These are phyloP conservation scores for Solanum dulcamara DNA, from an alignment of 257 asterid genomes.

Conservation along the genomic window DNA sequence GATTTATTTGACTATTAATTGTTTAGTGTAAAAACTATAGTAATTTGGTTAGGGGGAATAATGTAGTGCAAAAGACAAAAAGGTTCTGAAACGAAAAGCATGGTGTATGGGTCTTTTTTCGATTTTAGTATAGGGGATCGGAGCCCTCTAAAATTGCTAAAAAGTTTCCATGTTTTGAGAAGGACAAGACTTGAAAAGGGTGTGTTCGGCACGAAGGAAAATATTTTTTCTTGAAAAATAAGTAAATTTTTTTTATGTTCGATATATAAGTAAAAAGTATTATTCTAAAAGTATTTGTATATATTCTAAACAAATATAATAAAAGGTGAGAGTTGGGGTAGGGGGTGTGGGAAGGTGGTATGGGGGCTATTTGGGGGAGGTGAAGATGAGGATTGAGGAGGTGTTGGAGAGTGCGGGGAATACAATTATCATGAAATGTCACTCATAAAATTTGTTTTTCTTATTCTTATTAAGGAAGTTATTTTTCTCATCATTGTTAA, in stretches of 20 bases:
- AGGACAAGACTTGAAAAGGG: background rate
- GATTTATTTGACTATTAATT: background rate
- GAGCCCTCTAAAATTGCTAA: background rate
- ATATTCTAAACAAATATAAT: background rate
- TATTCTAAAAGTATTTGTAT: too few relatives aligned
- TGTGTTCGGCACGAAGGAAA: background rate
- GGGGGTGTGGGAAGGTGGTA: background rate
- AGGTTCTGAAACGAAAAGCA: background rate
- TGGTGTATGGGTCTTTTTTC: background rate
- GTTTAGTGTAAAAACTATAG: background rate
- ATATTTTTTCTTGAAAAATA: too few relatives aligned
- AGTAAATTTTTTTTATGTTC: background rate
- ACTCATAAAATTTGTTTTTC: background rate
- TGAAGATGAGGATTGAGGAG: background rate
- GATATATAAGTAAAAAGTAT: too few relatives aligned
- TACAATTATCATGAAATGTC: background rate
- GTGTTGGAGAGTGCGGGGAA: background rate
- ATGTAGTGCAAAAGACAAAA: slow-evolving; percentile 7
- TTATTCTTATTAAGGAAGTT: too few relatives aligned
- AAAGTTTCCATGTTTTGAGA: background rate
- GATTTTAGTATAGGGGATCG: background rate
- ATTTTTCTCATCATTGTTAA: too few relatives aligned
- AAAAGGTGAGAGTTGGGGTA: background rate
- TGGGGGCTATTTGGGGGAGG: background rate
- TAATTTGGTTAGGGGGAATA: background rate